Base-by-base conservation (phyloP, 305 asterid species). In the Rubia peregrina region DNA sequence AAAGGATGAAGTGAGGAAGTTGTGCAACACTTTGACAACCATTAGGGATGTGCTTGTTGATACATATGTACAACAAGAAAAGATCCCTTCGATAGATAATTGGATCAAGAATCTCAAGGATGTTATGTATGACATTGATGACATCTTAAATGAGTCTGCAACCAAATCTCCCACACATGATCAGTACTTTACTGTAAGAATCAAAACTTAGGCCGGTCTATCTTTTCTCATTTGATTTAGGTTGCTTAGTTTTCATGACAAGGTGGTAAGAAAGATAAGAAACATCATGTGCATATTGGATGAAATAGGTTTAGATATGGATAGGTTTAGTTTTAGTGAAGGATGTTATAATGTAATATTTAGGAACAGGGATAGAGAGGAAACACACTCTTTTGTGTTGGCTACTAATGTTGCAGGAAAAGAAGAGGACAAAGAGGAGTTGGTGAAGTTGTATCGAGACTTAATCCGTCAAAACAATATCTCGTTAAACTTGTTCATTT, bases 81-180 rank as follows among this genome's bases (percentile, higher is more conserved):
- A 71, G 38, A 71, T 40, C 64, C 61, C 10, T 33, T 26, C 30
- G 46, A 46, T 71, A 1, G 22, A 48, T 17, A 48, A 61, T 13
- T 62, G 70, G 69, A 46, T 71, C 33, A 33, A 63, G 62, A 71
- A 62, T 38, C 75, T 71, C 33, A 72, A 74, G 19, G 69, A 74
- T 44, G 65, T 68, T 74, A 38, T 61, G 3, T 68, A 74, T 68
- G 77, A 68, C 48, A 59, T 26, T 67, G 73, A 74, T 74, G 62
- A 74, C 40, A 44, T 68, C 62, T 60, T 74, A 62, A 73, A 74
- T n/a, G 69, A 68, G 51, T 48, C 59, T 62, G 14, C 68, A 33
- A 67, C 73, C 63, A 46, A 62, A 72, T 62, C 70, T 12, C 40
- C 70, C n/a, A 46, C 61, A 43, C 3, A 61, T 7, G 38, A 24